Evolutionary conservation across 2,329 filamentous ascomycete genomes (phyloP).

Genomic region (Colletotrichum limetticola): DNA sequence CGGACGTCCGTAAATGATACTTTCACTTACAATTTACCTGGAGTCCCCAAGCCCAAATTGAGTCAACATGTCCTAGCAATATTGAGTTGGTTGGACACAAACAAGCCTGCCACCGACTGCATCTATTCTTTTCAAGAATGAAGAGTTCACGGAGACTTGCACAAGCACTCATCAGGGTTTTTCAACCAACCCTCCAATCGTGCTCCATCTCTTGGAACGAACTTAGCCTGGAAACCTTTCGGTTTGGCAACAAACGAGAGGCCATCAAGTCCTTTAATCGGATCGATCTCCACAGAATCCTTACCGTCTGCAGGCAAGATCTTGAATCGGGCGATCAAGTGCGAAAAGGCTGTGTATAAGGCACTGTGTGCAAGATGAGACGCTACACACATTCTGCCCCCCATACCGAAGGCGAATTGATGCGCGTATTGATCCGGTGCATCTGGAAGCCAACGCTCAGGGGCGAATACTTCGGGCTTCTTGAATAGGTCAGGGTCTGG

Average conservation of each 20-base stretch:
- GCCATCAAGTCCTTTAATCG: slow-evolving; percentile 46
- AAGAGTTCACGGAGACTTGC: not conserved
- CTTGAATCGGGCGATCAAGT: slow-evolving; percentile 59
- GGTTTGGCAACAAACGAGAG: slow-evolving; percentile 31
- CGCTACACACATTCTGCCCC: slow-evolving; percentile 65
- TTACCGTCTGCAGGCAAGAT: slow-evolving; percentile 45
- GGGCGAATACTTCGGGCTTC: slow-evolving; percentile 69
- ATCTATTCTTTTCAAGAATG: too few relatives aligned
- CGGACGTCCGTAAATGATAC: not conserved
- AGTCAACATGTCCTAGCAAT: not conserved
- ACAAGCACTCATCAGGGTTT: not conserved
- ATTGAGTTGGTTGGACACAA: not conserved
- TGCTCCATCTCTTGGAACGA: slow-evolving; percentile 31
- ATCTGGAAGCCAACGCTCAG: slow-evolving; percentile 51
- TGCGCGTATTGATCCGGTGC: slow-evolving; percentile 45
- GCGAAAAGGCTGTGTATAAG: slow-evolving; percentile 61
- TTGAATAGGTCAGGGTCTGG: slow-evolving; percentile 71
- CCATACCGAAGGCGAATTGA: slow-evolving; percentile 64
- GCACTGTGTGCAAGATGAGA: slow-evolving; percentile 64
- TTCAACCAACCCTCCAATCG: slow-evolving; percentile 9
- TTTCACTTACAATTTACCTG: too few relatives aligned
- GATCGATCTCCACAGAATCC: slow-evolving; percentile 21
- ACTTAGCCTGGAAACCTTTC: slow-evolving; percentile 26
- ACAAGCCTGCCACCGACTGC: too few relatives aligned
- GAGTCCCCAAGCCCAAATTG: too few relatives aligned